phyloP scores from a whole-genome alignment of 2,329 filamentous ascomycete genomes.

The Ceratocystis destructans region DNA sequence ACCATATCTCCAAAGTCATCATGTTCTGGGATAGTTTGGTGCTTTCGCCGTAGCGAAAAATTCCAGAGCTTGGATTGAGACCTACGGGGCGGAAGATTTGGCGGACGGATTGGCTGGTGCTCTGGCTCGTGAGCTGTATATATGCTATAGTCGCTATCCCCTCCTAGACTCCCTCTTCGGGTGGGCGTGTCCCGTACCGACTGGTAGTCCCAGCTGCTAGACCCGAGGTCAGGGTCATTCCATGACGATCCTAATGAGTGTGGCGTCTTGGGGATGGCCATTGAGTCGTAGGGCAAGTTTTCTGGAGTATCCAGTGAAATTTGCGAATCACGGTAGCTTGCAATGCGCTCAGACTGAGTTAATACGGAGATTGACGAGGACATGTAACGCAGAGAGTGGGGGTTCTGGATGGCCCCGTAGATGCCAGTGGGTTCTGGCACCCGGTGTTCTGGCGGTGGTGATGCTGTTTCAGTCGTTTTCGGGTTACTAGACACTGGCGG shows the following conservation, averaged over 20 bases:
- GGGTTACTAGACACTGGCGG: no score
- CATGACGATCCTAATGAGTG: background rate
- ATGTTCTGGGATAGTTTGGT: slow-evolving; percentile 9
- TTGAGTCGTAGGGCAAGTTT: background rate
- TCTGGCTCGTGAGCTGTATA: background rate
- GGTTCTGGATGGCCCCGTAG: background rate
- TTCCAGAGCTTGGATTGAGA: background rate
- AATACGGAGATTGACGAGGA: slow-evolving; percentile 11
- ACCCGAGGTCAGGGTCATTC: background rate
- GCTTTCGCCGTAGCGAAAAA: background rate
- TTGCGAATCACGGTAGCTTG: background rate
- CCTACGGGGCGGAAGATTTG: background rate
- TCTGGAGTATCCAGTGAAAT: slow-evolving; percentile 4
- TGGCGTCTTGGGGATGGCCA: background rate
- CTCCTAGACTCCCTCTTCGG: background rate
- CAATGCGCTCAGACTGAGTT: slow-evolving; percentile 2
- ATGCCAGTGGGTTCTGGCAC: background rate
- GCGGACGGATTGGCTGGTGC: background rate
- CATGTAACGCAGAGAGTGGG: background rate
- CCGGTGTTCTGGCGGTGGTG: background rate
- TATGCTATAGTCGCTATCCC: background rate
- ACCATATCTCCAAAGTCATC: background rate
- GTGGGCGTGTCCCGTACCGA: background rate
- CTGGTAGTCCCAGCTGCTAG: background rate
- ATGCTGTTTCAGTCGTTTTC: background rate